Evolutionary conservation across 2,329 filamentous ascomycete genomes (phyloP).

Genomic region (Trichoderma atrobrunneum): DNA sequence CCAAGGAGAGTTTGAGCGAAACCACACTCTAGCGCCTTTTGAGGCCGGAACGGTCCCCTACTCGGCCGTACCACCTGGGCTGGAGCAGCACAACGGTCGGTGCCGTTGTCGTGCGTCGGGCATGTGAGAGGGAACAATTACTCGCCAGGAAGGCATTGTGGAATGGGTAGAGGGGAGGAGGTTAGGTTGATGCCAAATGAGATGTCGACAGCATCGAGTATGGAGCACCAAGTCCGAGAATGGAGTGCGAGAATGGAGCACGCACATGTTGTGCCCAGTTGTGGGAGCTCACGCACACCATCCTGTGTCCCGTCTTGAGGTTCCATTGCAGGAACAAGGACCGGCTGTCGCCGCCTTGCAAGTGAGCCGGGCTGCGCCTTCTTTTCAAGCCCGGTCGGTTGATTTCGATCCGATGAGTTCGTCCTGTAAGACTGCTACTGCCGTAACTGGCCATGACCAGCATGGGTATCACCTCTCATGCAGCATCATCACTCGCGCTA

Average conservation of each 20-base stretch:
- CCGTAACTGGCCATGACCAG: not conserved
- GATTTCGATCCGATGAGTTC: not conserved
- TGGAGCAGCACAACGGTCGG: not conserved
- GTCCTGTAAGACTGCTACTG: not conserved
- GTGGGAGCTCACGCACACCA: not conserved
- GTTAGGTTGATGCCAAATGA: not conserved
- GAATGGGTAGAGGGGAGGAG: not conserved
- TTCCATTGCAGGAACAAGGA: slow-evolving; percentile 8
- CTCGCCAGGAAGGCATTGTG: not conserved
- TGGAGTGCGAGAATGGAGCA: not conserved
- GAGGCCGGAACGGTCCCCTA: slow-evolving; percentile 13
- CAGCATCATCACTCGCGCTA: not conserved
- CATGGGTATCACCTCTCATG: not conserved
- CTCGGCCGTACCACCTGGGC: not conserved
- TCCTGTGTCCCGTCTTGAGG: slow-evolving; percentile 1
- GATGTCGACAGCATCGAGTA: not conserved
- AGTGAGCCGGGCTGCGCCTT: slow-evolving; percentile 7
- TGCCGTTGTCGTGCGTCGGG: not conserved
- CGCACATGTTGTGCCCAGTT: not conserved
- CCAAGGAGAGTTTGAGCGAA: slow-evolving; percentile 13
- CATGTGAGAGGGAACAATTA: not conserved
- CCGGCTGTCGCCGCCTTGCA: slow-evolving; percentile 12
- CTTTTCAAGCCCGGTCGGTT: not conserved
- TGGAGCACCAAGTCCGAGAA: not conserved
- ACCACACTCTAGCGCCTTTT: slow-evolving; percentile 9